Base-by-base conservation (phyloP, 1,284 basidiomycete genomes). In the Golubevia sp. region DNA sequence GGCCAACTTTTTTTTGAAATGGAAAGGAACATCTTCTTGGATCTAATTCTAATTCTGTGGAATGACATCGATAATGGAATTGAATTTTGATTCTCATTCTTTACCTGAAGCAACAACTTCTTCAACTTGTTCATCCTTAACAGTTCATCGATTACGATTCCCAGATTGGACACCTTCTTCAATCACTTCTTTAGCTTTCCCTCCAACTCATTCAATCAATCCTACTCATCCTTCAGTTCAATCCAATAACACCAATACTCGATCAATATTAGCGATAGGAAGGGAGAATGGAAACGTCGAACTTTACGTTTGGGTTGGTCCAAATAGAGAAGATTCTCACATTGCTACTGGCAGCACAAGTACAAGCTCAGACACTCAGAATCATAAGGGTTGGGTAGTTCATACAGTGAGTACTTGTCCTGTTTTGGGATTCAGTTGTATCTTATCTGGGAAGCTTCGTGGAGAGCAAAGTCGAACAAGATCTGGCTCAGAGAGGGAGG, bases 211-310 rank as follows among this genome's bases (percentile, higher is more conserved):
- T 34, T 18, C 62, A 54, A 7, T 49, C 21, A 27, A 58, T 3
- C n/a, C n/a, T n/a, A n/a, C n/a, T n/a, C n/a, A n/a, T n/a, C n/a
- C n/a, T n/a, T n/a, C n/a, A n/a, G n/a, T n/a, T n/a, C 7, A 26
- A 15, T 38, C 51, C 8, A 56, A 62, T 21, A 59, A 58, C 25
- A 56, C 66, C 21, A 51, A 65, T 18, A 58, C 66, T 24, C 64
- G 73, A 20, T 67, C 65, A 15, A 59, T 82, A 52, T 72, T 83
- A 20, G 80, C 80, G 30, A 62, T 83, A 25, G 80, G 77, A 2
- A 58, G 79, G 26, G 76, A 83, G 54, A 80, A 83, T 61, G 80
- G 80, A 8, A 76, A 75, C 64, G 76, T 83, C 62, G 80, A 81
- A 50, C 70, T 83, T 13, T 80, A 77, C 65, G 70, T 68, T 13